Evolutionary conservation across 2,329 filamentous ascomycete genomes (phyloP), one percentile per base, ranked within the genome.

Genomic region (Botryotinia narcissicola): DNA sequence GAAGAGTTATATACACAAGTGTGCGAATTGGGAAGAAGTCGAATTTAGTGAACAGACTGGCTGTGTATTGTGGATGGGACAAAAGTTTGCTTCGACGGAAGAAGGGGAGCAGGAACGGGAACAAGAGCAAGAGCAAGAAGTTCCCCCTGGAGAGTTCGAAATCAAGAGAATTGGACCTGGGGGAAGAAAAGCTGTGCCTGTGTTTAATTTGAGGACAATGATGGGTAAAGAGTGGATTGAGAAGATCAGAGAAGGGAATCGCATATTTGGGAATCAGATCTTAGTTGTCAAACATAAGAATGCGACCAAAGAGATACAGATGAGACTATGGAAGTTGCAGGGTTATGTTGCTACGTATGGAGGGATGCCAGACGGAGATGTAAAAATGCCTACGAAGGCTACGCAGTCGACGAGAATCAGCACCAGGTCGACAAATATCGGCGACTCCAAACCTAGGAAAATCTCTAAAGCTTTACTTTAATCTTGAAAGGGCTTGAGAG

Each of bases 251-350:
- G 46, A 78, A 1, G 79, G 82, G 40, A 54, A 61, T 44, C 42
- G 37, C 5, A 0, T 73, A 82, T 35, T 83, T 86, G 35, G 78
- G 76, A 4, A 60, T 1, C 73, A 76, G 44, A 48, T 82, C 80
- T 14, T 80, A 86, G 32, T 82, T 85, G 70, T 81, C 32, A 80
- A 77, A 62, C 81, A 89, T 74, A 82, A 81, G 76, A 81, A 77
- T 75, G 81, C 82, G 54, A 86, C 85, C 12, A 78, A 83, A 35
- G 79, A 83, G 22, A 67, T 89, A 63, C 86, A 89, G 79, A 73
- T 85, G 72, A 82, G 84, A 71, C 82, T 91, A 12, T 91, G 89
- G 89, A 87, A 85, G 75, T 79, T 91, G 14, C 86, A 90, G 74
- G 88, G 87, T 1, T 91, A 88, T 76, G 64, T 89, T 48, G 78